Base-by-base conservation (phyloP, 148 eudicot species). In the Fagopyrum homotropicum region DNA sequence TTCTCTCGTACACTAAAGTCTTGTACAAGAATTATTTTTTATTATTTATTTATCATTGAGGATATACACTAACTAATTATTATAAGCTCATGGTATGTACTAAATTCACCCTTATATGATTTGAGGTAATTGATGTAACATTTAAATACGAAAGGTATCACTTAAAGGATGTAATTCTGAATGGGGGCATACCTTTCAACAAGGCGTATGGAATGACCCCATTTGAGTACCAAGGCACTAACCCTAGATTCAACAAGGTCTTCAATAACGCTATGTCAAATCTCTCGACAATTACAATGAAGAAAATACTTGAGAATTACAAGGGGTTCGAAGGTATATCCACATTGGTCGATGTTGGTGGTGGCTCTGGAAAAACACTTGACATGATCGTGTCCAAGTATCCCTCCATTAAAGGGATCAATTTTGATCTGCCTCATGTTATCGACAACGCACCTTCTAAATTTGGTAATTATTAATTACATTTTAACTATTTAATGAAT, bases 381-480 rank as follows among this genome's bases (percentile, higher is more conserved):
- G 69, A 75, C 43, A 70, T 69, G 81, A 79, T 79, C 35, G 7
- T 79, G 48, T 74, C 77, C 4, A 75, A 75, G 40, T 74, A 79
- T 30, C 77, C 81, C 2, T 8, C 52, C 6, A 79, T 79, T 1
- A 79, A 74, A 35, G 81, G 81, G 35, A 79, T 79, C 68, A 79
- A 79, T 45, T 79, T 78, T 52, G 80, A 78, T 22, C 45, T 79
- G 55, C 77, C 73, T 50, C 81, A 79, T 74, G 81, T 79, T 22
- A 71, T 79, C 43, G 71, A 45, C 10, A 61, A 79, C 5, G 74
- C 78, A 45, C 68, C 75, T 52, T 1, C 61, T 74, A 75, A 48
- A 69, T 35, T 35, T 1, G 40, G 40, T 35, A 35, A 35, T 35
- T 35, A 35, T 35, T 35, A 35, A 35, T 35, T 35, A 35, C 40